Evolutionary conservation across 1,284 basidiomycete genomes (phyloP).

Genomic region (Sporisorium scitamineum): DNA sequence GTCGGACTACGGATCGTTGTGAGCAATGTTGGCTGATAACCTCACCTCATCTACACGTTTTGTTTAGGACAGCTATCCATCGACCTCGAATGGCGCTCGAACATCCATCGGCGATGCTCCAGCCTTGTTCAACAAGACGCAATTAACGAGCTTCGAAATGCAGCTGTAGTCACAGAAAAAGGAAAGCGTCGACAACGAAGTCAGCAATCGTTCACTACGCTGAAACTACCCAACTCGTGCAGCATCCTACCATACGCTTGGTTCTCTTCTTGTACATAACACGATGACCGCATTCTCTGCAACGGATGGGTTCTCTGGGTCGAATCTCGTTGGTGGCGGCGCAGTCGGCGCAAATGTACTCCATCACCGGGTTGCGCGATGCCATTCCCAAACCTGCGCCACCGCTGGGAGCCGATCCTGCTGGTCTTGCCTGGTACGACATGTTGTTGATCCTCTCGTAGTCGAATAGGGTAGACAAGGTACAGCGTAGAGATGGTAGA

Average conservation of each 20-base stretch:
- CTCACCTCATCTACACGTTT: not conserved
- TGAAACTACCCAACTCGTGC: too few species aligned
- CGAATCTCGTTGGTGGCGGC: constrained; percentile 92
- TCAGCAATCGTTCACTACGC: not conserved
- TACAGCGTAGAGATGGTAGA: constrained; percentile 1
- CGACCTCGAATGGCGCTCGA: too few species aligned
- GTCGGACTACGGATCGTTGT: not conserved
- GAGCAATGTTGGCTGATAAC: not conserved
- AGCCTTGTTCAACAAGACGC: not conserved
- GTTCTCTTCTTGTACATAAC: constrained; percentile 99
- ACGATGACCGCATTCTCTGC: constrained; percentile 95
- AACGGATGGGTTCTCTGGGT: constrained; percentile 93
- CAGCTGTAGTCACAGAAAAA: constrained; percentile 22
- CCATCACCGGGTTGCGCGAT: constrained; percentile 56
- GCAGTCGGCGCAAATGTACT: constrained; percentile 96
- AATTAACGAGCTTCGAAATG: constrained; percentile 52
- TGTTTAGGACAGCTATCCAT: not conserved
- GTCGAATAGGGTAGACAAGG: not conserved
- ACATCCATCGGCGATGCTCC: not conserved
- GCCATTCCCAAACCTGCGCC: constrained; percentile 40
- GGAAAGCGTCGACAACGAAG: not conserved
- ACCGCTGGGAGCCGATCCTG: constrained; percentile 37
- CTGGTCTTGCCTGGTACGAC: constrained; percentile 52
- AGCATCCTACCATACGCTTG: constrained; percentile 82
- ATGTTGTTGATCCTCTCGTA: constrained; percentile 14